Evolutionary conservation across 2,329 filamentous ascomycete genomes (phyloP).

Genomic region (Pseudocercospora pini-densiflorae): DNA sequence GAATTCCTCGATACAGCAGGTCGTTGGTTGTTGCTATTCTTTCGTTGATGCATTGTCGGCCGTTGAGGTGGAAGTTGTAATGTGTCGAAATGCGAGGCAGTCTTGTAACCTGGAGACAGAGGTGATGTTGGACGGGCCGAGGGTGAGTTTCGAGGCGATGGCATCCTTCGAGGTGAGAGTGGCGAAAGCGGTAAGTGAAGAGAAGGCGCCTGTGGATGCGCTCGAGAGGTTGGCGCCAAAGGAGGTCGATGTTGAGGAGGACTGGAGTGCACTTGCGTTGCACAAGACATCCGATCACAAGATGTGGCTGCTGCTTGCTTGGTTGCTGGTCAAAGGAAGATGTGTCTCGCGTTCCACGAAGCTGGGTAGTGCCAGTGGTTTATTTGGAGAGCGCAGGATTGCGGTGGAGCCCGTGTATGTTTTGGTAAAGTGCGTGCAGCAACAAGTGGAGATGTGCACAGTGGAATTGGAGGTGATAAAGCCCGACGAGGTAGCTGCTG

Average conservation of each 20-base stretch:
- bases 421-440: background rate
- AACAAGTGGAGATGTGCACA: background rate
- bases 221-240: background rate
- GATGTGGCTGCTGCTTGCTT: background rate
- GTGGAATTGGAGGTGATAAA: background rate
- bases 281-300: constrained; percentile 12
- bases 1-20: constrained; percentile 35
- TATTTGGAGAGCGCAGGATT: background rate
- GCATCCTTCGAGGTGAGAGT: constrained; percentile 33
- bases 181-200: background rate
- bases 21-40: constrained; percentile 41
- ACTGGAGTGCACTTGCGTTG: constrained; percentile 5
- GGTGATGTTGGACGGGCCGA: constrained; percentile 41
- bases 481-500: background rate
- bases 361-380: background rate
- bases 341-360: background rate
- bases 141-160: constrained; percentile 40
- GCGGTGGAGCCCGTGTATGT: background rate
- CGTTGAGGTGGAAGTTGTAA: constrained; percentile 39
- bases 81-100: constrained; percentile 36
- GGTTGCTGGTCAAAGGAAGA: background rate
- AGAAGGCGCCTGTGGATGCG: constrained; percentile 2
- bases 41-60: constrained; percentile 31
- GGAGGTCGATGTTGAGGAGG: background rate
- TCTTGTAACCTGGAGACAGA: constrained; percentile 39